Evolutionary conservation across 441 rosid genomes (phyloP).

Genomic region (Pelargonium myrrhifolium): DNA sequence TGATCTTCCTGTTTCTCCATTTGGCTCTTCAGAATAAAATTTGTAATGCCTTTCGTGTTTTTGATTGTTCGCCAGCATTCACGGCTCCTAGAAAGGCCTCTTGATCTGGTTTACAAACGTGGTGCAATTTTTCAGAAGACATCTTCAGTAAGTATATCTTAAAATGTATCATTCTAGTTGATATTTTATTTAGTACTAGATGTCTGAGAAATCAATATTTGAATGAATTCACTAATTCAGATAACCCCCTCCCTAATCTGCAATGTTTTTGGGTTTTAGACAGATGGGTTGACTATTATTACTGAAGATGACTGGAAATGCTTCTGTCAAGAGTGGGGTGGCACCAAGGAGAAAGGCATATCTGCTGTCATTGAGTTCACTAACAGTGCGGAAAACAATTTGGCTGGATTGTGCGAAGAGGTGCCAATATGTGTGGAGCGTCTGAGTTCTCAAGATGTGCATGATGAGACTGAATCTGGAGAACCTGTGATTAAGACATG

Average conservation of each 20-base stretch:
- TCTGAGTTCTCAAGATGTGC: conserved; percentile 41
- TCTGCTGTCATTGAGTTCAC: conserved; percentile 57
- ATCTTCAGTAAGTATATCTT: conserved; percentile 54
- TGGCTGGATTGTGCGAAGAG: conserved; percentile 31
- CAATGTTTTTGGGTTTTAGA: conserved; percentile 47
- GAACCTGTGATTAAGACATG: conserved; percentile 49
- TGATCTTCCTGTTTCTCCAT: conserved; percentile 6
- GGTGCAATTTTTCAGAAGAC: conserved; percentile 65
- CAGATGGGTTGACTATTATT: conserved; percentile 79
- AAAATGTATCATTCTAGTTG: conserved; percentile 2
- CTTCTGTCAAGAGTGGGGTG: conserved; percentile 97
- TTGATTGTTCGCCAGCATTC: conserved; percentile 50
- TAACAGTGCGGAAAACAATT: conserved; percentile 24
- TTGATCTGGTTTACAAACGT: conserved; percentile 65
- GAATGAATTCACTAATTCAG: conserved; percentile 16
- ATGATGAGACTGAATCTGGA: conserved; percentile 47
- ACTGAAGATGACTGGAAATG: conserved; percentile 82
- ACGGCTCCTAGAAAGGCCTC: conserved; percentile 78
- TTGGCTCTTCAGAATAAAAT: conserved; percentile 4
- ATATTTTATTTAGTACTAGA: not conserved
- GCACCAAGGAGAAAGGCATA: conserved; percentile 59
- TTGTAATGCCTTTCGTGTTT: not conserved
- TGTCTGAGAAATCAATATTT: not conserved
- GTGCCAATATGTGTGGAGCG: conserved; percentile 37
- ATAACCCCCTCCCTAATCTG: conserved; percentile 10